phyloP scores from a whole-genome alignment of 768 basidiomycete genomes.

The Auricularia auricula-judae region DNA sequence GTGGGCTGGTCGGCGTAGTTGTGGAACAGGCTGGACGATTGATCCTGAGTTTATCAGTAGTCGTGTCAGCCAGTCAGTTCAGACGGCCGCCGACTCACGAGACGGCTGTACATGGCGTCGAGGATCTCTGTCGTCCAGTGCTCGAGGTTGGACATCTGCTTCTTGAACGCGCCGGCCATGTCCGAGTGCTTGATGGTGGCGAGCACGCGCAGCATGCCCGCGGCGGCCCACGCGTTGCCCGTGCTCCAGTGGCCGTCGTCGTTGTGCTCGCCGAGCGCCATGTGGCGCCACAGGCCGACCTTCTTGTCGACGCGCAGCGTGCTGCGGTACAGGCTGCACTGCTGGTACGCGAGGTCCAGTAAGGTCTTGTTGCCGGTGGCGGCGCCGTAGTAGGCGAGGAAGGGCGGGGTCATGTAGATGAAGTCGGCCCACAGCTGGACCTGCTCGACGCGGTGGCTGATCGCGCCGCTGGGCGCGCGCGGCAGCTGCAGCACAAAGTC shows the following conservation, averaged over 20 bases:
- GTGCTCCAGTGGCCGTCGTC: constrained; percentile 60
- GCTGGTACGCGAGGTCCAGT: constrained; percentile 53
- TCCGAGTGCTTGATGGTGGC: constrained; percentile 59
- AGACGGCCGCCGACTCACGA: constrained; percentile 29
- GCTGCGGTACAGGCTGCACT: constrained; percentile 59
- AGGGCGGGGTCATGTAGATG: constrained; percentile 80
- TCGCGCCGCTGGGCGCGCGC: constrained; percentile 60
- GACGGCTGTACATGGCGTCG: constrained; percentile 48
- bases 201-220: constrained; percentile 75
- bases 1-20: constrained; percentile 57
- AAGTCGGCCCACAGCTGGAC: constrained; percentile 77
- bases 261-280: constrained; percentile 44
- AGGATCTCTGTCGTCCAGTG: constrained; percentile 68
- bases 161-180: constrained; percentile 35
- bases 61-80: no score
- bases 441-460: constrained; percentile 61
- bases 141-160: constrained; percentile 45
- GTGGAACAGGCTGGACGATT: constrained; percentile 33
- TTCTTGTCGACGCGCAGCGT: constrained; percentile 40
- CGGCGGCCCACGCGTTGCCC: constrained; percentile 88
- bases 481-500: constrained; percentile 46
- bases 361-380: constrained; percentile 45
- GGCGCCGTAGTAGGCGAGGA: constrained; percentile 76
- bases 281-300: constrained; percentile 61
- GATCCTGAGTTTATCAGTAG: constrained; percentile 1